A percentile compares a stretch with the other conserved stretches of the same genome.
Conservation (phyloP, 176 grass and related monocot species). For the Triticum aestivum region IWGSC_CS_RefSeq_v2.1 NC_057808.1:252341553-252342052, state of each 20-base stretch:
- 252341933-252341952: constrained; percentile 46
- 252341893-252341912: constrained; percentile 54
- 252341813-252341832: neutral
- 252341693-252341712: neutral
- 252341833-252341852: neutral
- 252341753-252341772: neutral
- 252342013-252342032: neutral
- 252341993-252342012: constrained; percentile 59
- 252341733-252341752: neutral
- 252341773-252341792: neutral
- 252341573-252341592: neutral
- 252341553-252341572: neutral
- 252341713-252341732: neutral
- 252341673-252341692: neutral
- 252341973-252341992: constrained; percentile 67
- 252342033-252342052: neutral
- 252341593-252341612: constrained; percentile 16
- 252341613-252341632: neutral
- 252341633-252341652: constrained; percentile 19
- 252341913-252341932: constrained; percentile 56
- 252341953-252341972: constrained; percentile 63
- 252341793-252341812: neutral
- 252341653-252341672: neutral
- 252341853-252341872: neutral
- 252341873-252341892: neutral